Evolutionary conservation across 2,329 filamentous ascomycete genomes (phyloP), one percentile per base, ranked within the genome.

Genomic region (Pseudogymnoascus sp.): DNA sequence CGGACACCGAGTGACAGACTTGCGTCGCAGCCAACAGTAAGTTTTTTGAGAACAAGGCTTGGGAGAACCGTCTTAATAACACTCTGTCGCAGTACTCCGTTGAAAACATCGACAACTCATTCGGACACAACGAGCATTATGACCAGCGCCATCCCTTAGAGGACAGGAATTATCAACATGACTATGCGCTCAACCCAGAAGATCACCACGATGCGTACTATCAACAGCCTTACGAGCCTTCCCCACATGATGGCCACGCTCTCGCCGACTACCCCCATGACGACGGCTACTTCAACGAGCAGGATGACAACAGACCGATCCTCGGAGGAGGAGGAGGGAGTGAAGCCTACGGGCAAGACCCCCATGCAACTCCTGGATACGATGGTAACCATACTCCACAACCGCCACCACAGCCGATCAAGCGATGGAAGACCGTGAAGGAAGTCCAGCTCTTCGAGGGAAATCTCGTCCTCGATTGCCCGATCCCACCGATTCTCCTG

Each of bases 401-500:
- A 50, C 78, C 78, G 65, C 79, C 81, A 62, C 79, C 82, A 18
- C 81, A 80, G 68, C 84, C 81, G 63, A 86, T 97, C 69, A 89
- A 90, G 75, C 84, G 95, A 74, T 97, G 91, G 90, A 99, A 97
- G 81, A 99, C 95, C 0, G 93, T 99, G 59, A 99, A 97, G 78
- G 91, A 97, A 79, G 93, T 99, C n/a, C 88, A 96, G 71, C 78
- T 99, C 62, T 99, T 96, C 81, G 89, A 96, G 69, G 95, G 95
- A 67, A 99, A 99, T 77, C 84, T 99, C 71, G 93, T 99, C 38
- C 86, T 99, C 3, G 95, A 99, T 75, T 99, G 95, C 73, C 95
- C 95, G 0, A 91, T 99, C 64, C 93, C 95, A 0, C 93, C 95
- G 0, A 86, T 88, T 70, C 80, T 99, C 46, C 79, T 99, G 50